phyloP scores from a whole-genome alignment of 2,329 filamentous ascomycete genomes.

The Pseudogymnoascus verrucosus region DNA sequence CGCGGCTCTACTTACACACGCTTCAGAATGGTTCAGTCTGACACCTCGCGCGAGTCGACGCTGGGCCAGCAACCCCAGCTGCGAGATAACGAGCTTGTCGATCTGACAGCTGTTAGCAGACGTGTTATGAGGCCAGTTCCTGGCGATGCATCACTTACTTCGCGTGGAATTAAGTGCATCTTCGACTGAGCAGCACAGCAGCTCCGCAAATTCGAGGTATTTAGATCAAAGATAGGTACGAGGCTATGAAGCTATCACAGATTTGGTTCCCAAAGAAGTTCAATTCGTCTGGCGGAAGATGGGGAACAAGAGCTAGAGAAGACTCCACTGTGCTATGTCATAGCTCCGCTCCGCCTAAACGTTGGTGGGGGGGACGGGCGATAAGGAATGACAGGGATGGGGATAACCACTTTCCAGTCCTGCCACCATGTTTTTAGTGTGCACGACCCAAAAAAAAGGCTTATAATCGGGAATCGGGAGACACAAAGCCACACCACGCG shows the following conservation, averaged over 20 bases:
- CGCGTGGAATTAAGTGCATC: conserved; percentile 43
- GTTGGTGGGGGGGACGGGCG: not conserved
- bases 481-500: not conserved
- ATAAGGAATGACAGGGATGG: conserved; percentile 4
- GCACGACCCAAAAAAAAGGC: not conserved
- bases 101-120: conserved; percentile 48
- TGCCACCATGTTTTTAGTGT: not conserved
- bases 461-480: not conserved
- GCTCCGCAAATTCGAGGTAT: not conserved
- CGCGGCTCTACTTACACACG: conserved; percentile 48
- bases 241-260: conserved; percentile 1
- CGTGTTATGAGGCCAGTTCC: not conserved
- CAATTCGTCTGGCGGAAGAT: not conserved
- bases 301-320: not conserved
- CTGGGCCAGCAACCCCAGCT: conserved; percentile 82
- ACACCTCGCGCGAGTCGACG: conserved; percentile 79
- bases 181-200: conserved; percentile 11
- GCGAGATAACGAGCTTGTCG: conserved; percentile 91
- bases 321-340: conserved; percentile 3
- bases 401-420: not conserved
- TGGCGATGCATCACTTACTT: conserved; percentile 30
- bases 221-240: not conserved
- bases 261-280: not conserved
- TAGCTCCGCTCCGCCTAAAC: conserved; percentile 5
- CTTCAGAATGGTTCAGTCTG: conserved; percentile 83